A percentile compares a stretch with the other conserved stretches of the same genome.
phyloP scores from a whole-genome alignment of 169 alveolate genomes.

The Plasmodium falciparum region DNA sequence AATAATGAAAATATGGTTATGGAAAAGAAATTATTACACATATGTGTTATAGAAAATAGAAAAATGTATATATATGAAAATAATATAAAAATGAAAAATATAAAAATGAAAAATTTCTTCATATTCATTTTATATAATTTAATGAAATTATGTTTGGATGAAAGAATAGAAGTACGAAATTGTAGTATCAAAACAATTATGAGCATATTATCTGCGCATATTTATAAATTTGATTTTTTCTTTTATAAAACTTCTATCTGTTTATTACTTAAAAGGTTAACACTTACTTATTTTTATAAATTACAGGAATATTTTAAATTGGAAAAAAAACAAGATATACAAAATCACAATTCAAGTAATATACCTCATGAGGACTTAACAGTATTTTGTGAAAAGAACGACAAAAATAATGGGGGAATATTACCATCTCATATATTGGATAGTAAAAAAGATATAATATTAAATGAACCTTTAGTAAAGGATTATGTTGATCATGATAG shows the following conservation, averaged over 20 bases:
- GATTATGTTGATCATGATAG: background rate
- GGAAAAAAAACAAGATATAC: constrained; percentile 14
- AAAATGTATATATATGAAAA: constrained; percentile 56
- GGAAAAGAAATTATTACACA: constrained; percentile 20
- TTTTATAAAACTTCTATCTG: constrained; percentile 75
- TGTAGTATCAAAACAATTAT: constrained; percentile 76
- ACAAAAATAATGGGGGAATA: too few relatives aligned
- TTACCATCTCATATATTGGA: background rate
- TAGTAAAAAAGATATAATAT: background rate
- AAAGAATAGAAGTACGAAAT: constrained; percentile 74
- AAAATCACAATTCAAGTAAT: background rate
- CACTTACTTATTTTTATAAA: constrained; percentile 30
- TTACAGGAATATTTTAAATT: constrained; percentile 41
- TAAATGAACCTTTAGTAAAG: background rate
- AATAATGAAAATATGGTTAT: background rate
- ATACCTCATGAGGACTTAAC: background rate
- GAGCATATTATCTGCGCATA: constrained; percentile 68
- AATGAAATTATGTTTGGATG: constrained; percentile 72
- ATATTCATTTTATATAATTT: constrained; percentile 67
- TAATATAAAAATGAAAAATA: constrained; percentile 67
- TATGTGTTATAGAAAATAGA: constrained; percentile 41
- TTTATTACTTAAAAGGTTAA: constrained; percentile 36
- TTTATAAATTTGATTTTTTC: constrained; percentile 56
- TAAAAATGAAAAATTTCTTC: constrained; percentile 70
- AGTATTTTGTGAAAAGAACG: background rate